Evolutionary conservation across 2,329 filamentous ascomycete genomes (phyloP), one percentile per base, ranked within the genome.

Genomic region (Apiospora arundinis): DNA sequence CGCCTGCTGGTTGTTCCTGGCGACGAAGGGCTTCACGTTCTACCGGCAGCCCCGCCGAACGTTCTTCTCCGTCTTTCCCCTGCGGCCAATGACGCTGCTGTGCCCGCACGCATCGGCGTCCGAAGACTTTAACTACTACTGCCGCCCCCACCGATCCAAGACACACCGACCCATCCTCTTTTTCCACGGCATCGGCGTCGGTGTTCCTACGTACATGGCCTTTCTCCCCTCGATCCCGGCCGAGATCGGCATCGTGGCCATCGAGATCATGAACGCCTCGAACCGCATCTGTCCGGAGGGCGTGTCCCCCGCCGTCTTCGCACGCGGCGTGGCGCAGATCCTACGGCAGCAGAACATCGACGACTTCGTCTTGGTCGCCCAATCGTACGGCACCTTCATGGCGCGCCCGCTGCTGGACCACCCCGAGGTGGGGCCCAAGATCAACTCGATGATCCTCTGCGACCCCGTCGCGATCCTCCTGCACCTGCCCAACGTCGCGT

Each of bases 21-120:
- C 71, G 25, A 8, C 52, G 0, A 69, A 49, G n/a, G 75, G 74
- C 8, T 76, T 73, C 70, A 60, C 49, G n/a, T 75, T 75, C 67
- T 74, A 75, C 68, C 71, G 73, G 18, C 73, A 72, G 42, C 72
- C 76, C 2, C 73, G 74, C 21, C 67, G 56, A 2, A 73, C 71
- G 18, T 75, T 76, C 46, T 70, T 76, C 70, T 71, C 48, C n/a
- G 63, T 72, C 52, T 76, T 75, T 45, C 75, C 74, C 1, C 67
- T 74, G 23, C 72, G 75, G 32, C 73, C 71, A 1, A 67, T 71
- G 69, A 72, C 71, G 8, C 67, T 72, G 8, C 46, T 71, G n/a
- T n/a, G 25, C 71, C 40, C 45, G 2, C 40, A 28, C 11, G 18
- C 46, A 18, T 73, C 72, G 28, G 71, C 67, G 7, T 60, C 71